Evolutionary conservation across 2,329 filamentous ascomycete genomes (phyloP), one percentile per base, ranked within the genome.

Genomic region (Ceratocystis smalleyi): DNA sequence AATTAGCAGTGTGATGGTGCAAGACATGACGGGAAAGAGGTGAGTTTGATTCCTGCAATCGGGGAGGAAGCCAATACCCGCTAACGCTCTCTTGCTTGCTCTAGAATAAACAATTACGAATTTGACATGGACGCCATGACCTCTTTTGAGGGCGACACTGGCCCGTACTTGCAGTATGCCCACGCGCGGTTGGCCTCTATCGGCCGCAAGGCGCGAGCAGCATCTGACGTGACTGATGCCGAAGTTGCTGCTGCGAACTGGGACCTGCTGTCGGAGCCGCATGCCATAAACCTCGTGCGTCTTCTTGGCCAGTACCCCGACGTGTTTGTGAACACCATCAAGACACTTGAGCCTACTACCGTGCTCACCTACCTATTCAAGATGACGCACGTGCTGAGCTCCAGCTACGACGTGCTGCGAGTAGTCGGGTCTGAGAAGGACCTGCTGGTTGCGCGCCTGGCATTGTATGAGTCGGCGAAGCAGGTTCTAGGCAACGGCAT

Each of bases 1-100:
- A 68, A 96, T 97, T 72, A 91, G 88, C 68, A 87, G 88, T 72
- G 92, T 97, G 72, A 97, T 97, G 91, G 90, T 96, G 22, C 92
- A 97, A 75, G 94, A 97, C 72, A 96, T 97, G 90, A 88, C 83
- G 69, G 94, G 92, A 73, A 97, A 96, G 83, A 83, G 67, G 67
- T 68, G 35, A 62, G 67, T 47, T 61, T 24, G 10, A 10, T 49
- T 61, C 30, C 10, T 19, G 12, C 24, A 61, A 30, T 43, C 10
- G 59, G 15, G 15, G 3, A 24, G 22, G 22, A 54, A 63, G 65
- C 10, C 43, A 62, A 68, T 49, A 27, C 32, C 8, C 6, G 62
- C 68, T 55, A 63, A 68, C 54, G 32, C 35, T 10, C 1, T 8
- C 15, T 32, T 12, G 5, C 19, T n/a, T 17, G 17, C 27, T 43